These are phyloP conservation scores for Hericium erinaceus DNA, from an alignment of 768 basidiomycete species.

Conservation along the genomic window DNA sequence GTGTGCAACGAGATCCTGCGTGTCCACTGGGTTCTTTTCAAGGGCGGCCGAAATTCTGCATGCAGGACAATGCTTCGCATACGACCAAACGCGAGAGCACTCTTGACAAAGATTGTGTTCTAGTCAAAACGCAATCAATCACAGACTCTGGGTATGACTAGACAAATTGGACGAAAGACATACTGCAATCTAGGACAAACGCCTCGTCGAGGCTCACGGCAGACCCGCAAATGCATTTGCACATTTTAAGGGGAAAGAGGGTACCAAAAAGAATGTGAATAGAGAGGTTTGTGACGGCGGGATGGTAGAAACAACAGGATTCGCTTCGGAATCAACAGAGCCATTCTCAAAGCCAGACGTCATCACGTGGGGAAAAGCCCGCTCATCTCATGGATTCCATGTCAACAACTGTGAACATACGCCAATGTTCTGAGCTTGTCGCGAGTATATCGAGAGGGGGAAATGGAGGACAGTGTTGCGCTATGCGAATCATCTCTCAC, in stretches of 20 bases:
- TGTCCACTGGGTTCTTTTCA: not conserved
- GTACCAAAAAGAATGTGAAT: not conserved
- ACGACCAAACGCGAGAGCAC: not conserved
- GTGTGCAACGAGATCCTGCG: not conserved
- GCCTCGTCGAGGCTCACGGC: not conserved
- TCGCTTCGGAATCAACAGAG: no score
- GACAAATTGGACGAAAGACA: not conserved
- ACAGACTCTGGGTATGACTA: not conserved
- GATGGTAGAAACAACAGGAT: no score
- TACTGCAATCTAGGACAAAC: conserved; percentile 2
- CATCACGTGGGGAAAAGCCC: no score
- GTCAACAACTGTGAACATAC: no score
- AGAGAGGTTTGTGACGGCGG: not conserved
- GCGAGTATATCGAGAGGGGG: no score
- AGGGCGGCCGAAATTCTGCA: not conserved
- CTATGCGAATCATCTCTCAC: no score
- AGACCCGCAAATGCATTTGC: not conserved
- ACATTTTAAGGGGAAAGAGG: not conserved
- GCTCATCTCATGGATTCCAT: no score
- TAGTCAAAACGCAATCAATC: not conserved
- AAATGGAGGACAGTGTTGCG: no score
- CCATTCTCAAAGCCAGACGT: no score
- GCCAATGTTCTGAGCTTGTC: no score
- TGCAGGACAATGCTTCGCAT: not conserved
- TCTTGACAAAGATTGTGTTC: conserved; percentile 1